Evolutionary conservation across 345 rosid species (phyloP).

Genomic region (Syzygium grande): DNA sequence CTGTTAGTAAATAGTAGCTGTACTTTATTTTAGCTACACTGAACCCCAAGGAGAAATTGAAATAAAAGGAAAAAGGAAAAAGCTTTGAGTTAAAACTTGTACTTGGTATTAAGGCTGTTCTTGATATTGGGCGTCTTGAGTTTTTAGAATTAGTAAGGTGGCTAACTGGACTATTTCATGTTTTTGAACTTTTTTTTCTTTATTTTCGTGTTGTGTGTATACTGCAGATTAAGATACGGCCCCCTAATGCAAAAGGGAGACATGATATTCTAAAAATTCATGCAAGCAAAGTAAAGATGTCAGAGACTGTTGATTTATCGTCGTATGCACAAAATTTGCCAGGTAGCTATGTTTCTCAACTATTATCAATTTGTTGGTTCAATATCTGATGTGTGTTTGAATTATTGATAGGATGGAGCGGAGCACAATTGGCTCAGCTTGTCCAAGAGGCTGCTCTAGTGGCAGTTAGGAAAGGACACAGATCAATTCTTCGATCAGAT

Average conservation of each 20-base stretch:
- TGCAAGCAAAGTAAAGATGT: constrained; percentile 87
- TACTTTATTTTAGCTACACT: neutral
- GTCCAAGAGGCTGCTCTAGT: constrained; percentile 95
- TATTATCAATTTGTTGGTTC: neutral
- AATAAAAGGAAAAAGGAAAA: neutral
- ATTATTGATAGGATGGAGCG: constrained; percentile 67
- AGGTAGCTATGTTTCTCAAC: constrained; percentile 35
- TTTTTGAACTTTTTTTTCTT: neutral
- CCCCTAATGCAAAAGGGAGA: constrained; percentile 93
- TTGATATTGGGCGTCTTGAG: neutral
- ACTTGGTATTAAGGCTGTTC: neutral
- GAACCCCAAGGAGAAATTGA: neutral
- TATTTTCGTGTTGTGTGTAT: neutral
- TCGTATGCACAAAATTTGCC: constrained; percentile 80
- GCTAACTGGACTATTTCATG: neutral
- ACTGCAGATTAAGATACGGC: constrained; percentile 69
- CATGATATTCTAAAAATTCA: constrained; percentile 80
- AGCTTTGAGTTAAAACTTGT: neutral
- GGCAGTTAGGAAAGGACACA: constrained; percentile 79
- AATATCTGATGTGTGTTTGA: constrained; percentile 3
- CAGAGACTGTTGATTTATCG: constrained; percentile 79
- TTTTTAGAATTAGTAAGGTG: neutral
- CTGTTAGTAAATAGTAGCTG: neutral
- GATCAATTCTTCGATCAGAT: constrained; percentile 65
- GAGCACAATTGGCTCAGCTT: constrained; percentile 86